phyloP scores from a whole-genome alignment of 1,284 basidiomycete genomes.

The Thecaphora frezii region DNA sequence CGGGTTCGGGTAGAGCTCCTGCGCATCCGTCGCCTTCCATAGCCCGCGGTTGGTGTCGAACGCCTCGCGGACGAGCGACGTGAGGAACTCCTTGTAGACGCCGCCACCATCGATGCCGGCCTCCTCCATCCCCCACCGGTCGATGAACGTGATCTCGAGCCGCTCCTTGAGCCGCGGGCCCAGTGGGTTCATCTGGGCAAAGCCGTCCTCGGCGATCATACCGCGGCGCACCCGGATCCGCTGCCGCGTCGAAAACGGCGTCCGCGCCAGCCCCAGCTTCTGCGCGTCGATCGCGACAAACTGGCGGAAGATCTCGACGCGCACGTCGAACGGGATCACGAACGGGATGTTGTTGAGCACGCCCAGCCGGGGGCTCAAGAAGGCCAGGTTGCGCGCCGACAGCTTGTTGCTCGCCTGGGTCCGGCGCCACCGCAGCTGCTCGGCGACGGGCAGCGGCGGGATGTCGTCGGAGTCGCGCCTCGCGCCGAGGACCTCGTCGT shows the following conservation, averaged over 20 bases:
- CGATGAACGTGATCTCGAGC: conserved; percentile 84
- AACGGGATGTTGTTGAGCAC: conserved; percentile 95
- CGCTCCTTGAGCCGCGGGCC: conserved; percentile 76
- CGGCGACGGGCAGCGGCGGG: neutral
- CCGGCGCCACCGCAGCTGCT: conserved; percentile 1
- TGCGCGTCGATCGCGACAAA: conserved; percentile 41
- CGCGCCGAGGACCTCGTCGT: conserved; percentile 6
- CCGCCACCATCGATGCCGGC: conserved; percentile 94
- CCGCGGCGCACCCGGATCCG: conserved; percentile 72
- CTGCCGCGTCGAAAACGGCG: conserved; percentile 18
- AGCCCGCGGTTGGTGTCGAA: conserved; percentile 92
- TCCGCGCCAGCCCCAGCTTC: conserved; percentile 22
- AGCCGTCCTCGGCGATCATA: conserved; percentile 83
- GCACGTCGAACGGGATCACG: conserved; percentile 86
- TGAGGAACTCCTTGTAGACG: conserved; percentile 96
- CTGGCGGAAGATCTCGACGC: conserved; percentile 77
- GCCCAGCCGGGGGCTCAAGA: conserved; percentile 79
- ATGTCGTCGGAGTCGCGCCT: too few species aligned
- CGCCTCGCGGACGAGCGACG: conserved; percentile 74
- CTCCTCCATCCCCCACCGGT: conserved; percentile 83
- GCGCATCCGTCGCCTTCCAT: conserved; percentile 85
- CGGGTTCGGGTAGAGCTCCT: conserved; percentile 93
- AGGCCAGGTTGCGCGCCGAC: conserved; percentile 69
- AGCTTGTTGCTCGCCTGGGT: conserved; percentile 6
- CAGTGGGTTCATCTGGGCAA: conserved; percentile 67